A percentile compares a stretch with the other conserved stretches of the same genome.
Evolutionary conservation across 2,329 filamentous ascomycete genomes (phyloP).

Genomic region (Mycogone perniciosa): DNA sequence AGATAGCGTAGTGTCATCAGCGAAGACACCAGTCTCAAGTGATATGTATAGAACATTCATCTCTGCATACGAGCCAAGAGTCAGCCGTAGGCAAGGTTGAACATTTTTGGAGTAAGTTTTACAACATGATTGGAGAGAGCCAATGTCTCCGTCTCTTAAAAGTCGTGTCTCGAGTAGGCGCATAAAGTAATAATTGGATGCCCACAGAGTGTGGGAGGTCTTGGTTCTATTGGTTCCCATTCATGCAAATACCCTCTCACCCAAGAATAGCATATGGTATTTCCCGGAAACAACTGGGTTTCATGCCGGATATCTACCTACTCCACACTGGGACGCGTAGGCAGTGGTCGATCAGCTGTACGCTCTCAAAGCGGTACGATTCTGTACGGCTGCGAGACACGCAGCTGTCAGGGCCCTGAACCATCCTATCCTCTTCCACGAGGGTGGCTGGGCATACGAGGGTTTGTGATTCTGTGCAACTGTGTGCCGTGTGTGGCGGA

Average conservation of each 20-base stretch:
- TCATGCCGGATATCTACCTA: slow-evolving; percentile 9
- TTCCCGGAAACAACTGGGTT: slow-evolving; percentile 3
- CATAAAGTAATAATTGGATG: slow-evolving; percentile 6
- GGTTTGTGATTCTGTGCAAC: slow-evolving; percentile 2
- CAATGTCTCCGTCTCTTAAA: slow-evolving; percentile 1
- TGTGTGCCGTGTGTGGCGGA: slow-evolving; percentile 1
- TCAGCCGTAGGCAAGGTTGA: too few relatives aligned
- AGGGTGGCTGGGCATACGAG: slow-evolving; percentile 1
- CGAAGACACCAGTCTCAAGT: too few relatives aligned
- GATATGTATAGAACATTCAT: too few relatives aligned
- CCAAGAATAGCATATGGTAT: slow-evolving; percentile 4
- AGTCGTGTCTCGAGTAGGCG: slow-evolving; percentile 13
- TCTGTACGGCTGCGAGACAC: slow-evolving; percentile 15
- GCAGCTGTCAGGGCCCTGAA: slow-evolving; percentile 13
- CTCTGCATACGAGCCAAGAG: too few relatives aligned
- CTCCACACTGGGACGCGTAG: slow-evolving; percentile 5
- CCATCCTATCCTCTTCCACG: slow-evolving; percentile 7
- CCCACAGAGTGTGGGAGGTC: not conserved
- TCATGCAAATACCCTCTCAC: slow-evolving; percentile 6
- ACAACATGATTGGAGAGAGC: slow-evolving; percentile 5
- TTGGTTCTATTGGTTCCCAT: slow-evolving; percentile 2
- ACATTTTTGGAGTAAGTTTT: too few relatives aligned
- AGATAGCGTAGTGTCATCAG: too few relatives aligned
- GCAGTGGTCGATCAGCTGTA: slow-evolving; percentile 7
- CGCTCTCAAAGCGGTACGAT: slow-evolving; percentile 10